Conservation (phyloP, 441 rosid genomes). For the Populus tomentosa region DNA sequence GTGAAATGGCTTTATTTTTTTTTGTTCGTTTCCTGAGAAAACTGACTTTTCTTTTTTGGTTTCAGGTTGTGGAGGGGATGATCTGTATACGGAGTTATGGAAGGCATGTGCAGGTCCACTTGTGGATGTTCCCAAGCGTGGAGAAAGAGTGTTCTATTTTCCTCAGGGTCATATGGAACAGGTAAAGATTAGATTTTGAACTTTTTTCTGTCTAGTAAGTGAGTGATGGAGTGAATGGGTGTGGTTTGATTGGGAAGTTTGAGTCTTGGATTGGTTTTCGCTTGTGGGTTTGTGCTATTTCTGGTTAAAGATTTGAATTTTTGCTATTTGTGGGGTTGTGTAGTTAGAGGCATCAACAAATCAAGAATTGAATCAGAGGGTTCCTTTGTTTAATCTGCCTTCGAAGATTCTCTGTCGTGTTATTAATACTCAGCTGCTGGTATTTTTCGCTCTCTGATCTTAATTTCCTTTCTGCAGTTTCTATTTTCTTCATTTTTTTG, state of each 20-base stretch:
- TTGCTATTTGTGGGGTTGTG: constrained; percentile 23
- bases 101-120: constrained; percentile 88
- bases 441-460: constrained; percentile 18
- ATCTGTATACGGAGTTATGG: too few species aligned
- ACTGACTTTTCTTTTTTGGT: too few species aligned
- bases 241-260: not conserved
- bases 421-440: constrained; percentile 62
- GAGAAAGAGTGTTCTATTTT: constrained; percentile 80
- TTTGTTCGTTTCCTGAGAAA: too few species aligned
- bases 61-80: too few species aligned
- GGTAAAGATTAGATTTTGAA: constrained; percentile 26
- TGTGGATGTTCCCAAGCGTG: constrained; percentile 68
- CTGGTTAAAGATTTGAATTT: constrained; percentile 3
- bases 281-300: not conserved
- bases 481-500: not conserved
- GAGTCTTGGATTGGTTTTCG: constrained; percentile 9
- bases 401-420: constrained; percentile 87
- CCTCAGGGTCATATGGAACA: constrained; percentile 98
- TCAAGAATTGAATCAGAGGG: constrained; percentile 66
- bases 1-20: too few species aligned
- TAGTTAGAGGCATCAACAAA: constrained; percentile 89
- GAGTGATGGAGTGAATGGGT: not conserved
- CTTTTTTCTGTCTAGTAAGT: not conserved
- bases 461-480: not conserved
- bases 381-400: constrained; percentile 65